phyloP scores from a whole-genome alignment of 768 basidiomycete genomes.

The Boletus huronensis region DNA sequence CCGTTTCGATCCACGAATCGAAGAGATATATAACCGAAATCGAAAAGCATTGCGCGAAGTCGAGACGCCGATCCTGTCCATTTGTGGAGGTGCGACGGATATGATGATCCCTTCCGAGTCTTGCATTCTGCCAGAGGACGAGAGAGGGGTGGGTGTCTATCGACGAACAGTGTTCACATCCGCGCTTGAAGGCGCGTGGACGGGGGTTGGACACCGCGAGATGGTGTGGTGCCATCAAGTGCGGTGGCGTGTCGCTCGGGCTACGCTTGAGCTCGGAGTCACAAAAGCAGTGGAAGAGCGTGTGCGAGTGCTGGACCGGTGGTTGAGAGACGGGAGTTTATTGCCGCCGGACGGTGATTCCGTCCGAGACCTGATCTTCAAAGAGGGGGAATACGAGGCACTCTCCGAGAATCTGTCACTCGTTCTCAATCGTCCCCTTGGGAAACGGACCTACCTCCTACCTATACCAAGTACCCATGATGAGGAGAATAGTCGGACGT shows the following conservation, averaged over 20 bases:
- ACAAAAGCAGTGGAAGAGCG: conserved; percentile 21
- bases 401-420: conserved; percentile 40
- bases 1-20: conserved; percentile 78
- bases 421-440: conserved; percentile 41
- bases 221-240: conserved; percentile 99
- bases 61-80: conserved; percentile 69
- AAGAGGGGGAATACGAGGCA: conserved; percentile 29
- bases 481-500: conserved; percentile 24
- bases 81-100: conserved; percentile 92
- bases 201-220: conserved; percentile 91
- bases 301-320: conserved; percentile 48
- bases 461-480: conserved; percentile 30
- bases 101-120: conserved; percentile 90
- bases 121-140: conserved; percentile 53
- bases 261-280: conserved; percentile 65
- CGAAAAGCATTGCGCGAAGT: conserved; percentile 38
- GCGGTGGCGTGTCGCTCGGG: conserved; percentile 81
- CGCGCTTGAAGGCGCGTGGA: conserved; percentile 88
- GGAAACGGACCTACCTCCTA: conserved; percentile 47
- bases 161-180: conserved; percentile 77
- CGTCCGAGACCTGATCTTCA: conserved; percentile 9
- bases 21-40: conserved; percentile 61
- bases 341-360: conserved; percentile 32
- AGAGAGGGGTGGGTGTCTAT: conserved; percentile 29
- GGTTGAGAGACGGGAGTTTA: conserved; percentile 63